Conservation (phyloP, 2,329 filamentous ascomycete genomes). For the Colletotrichum sp. region DNA sequence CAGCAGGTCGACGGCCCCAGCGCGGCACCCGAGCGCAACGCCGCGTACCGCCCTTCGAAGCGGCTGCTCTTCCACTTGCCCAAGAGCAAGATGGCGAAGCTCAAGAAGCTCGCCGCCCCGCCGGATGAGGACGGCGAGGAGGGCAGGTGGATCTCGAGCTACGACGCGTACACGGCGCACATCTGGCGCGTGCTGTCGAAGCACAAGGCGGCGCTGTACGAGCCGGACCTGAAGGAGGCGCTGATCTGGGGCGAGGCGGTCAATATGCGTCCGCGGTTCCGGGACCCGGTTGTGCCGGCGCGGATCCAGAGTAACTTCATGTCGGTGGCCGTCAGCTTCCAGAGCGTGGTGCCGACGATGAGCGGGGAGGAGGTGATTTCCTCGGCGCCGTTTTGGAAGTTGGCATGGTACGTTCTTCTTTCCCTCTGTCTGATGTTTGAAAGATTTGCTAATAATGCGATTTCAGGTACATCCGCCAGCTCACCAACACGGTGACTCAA, state of each 20-base stretch:
- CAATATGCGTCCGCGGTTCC: constrained; percentile 42
- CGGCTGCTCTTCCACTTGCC: constrained; percentile 46
- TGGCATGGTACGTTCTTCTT: constrained; percentile 34
- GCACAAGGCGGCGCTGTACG: constrained; percentile 37
- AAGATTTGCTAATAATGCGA: not conserved
- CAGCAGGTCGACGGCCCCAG: constrained; percentile 34
- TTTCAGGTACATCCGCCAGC: constrained; percentile 7
- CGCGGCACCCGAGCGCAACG: constrained; percentile 28
- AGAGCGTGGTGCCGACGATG: constrained; percentile 29
- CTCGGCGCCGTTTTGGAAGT: constrained; percentile 34
- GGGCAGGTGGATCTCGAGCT: constrained; percentile 45
- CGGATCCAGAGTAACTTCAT: constrained; percentile 42
- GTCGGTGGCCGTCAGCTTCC: constrained; percentile 27
- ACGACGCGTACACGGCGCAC: constrained; percentile 45
- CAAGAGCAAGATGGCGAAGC: constrained; percentile 42
- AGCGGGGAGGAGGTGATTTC: constrained; percentile 37
- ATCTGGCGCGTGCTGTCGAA: constrained; percentile 43
- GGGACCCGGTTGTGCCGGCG: constrained; percentile 32
- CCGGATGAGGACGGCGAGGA: constrained; percentile 33
- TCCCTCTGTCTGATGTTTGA: not conserved
- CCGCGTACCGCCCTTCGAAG: constrained; percentile 26
- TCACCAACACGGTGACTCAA: constrained; percentile 39
- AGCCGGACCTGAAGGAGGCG: constrained; percentile 29
- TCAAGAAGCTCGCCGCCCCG: constrained; percentile 38
- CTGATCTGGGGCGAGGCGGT: constrained; percentile 40